Evolutionary conservation across 2,329 filamentous ascomycete genomes (phyloP).

Genomic region (Aureobasidium musti): DNA sequence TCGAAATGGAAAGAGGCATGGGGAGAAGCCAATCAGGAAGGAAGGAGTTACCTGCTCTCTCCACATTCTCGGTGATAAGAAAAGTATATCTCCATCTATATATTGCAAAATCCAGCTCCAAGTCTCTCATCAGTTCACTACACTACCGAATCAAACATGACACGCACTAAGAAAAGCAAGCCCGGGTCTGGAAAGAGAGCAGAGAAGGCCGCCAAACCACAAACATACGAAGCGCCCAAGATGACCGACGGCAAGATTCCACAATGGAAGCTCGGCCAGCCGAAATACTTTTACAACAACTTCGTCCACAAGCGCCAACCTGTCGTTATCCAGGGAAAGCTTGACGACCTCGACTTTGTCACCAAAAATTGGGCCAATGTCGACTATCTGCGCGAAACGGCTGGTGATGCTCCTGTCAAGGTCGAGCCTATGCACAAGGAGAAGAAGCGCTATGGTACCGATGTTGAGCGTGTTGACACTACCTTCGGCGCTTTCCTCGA

Average conservation of each 20-base stretch:
- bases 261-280: constrained; percentile 2
- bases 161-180: constrained; percentile 21
- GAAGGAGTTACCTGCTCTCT: neutral
- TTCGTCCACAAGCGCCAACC: constrained; percentile 15
- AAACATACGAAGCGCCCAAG: neutral
- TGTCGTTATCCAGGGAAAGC: neutral
- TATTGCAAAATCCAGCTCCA: neutral
- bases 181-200: neutral
- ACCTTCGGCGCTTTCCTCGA: constrained; percentile 28
- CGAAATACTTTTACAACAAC: constrained; percentile 2
- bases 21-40: neutral
- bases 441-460: constrained; percentile 27
- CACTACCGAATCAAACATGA: neutral
- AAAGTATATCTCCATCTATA: neutral
- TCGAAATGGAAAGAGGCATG: neutral
- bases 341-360: constrained; percentile 13
- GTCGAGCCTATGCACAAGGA: constrained; percentile 28
- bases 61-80: constrained; percentile 6
- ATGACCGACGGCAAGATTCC: constrained; percentile 10
- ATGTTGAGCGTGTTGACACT: constrained; percentile 16
- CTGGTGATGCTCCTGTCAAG: constrained; percentile 20
- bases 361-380: constrained; percentile 18
- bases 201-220: neutral
- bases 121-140: neutral
- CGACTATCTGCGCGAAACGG: constrained; percentile 20